These are phyloP conservation scores for Trichaptum fuscoviolaceum DNA, from an alignment of 768 basidiomycete species.

Conservation along the genomic window DNA sequence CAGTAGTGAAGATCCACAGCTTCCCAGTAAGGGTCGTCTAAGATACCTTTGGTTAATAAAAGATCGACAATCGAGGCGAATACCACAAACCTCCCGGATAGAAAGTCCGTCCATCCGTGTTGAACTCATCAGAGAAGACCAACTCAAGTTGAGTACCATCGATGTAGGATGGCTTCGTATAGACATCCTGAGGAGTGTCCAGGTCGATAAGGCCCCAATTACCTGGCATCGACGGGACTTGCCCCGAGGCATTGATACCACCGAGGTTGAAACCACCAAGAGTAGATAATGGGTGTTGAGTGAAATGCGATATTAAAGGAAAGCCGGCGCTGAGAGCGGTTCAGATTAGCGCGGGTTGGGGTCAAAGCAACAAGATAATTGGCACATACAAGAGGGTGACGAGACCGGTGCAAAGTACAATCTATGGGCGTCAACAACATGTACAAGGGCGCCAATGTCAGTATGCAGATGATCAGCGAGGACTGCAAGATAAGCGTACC, in stretches of 20 bases:
- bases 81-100: conserved; percentile 48
- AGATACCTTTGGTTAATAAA: conserved; percentile 14
- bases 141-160: conserved; percentile 59
- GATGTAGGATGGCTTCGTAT: conserved; percentile 46
- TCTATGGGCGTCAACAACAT: background rate
- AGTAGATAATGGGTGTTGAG: conserved; percentile 15
- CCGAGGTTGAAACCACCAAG: conserved; percentile 41
- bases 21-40: conserved; percentile 89
- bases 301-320: conserved; percentile 29
- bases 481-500: conserved; percentile 21
- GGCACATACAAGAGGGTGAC: conserved; percentile 57
- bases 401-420: conserved; percentile 44
- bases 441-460: too few species aligned
- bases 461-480: conserved; percentile 16
- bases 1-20: conserved; percentile 79
- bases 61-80: background rate
- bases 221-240: conserved; percentile 30
- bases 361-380: conserved; percentile 58
- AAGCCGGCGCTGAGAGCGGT: conserved; percentile 27
- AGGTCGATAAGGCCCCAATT: conserved; percentile 70
- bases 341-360: conserved; percentile 3
- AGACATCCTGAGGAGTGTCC: conserved; percentile 62
- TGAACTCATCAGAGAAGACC: conserved; percentile 89
- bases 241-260: conserved; percentile 43
- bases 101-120: conserved; percentile 72